Percentiles rank a stretch among this genome's conserved stretches.
These are phyloP conservation scores for Waltergamsia citrina DNA, from an alignment of 2,329 filamentous ascomycete species.

Conservation along the genomic window DNA sequence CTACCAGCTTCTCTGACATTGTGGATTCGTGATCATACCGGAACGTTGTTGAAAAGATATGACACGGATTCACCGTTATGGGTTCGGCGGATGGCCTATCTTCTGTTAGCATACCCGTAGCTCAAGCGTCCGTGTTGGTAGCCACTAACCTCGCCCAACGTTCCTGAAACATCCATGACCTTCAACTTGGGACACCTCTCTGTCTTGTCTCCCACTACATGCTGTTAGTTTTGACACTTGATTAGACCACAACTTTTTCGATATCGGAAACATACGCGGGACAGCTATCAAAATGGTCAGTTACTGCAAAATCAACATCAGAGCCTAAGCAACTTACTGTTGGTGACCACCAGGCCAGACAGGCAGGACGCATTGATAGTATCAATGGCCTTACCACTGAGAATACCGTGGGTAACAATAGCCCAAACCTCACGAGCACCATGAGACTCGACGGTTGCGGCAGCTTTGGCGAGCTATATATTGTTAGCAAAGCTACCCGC, in stretches of 20 bases:
- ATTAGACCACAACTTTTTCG: neutral
- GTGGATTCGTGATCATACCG: slow-evolving; percentile 32
- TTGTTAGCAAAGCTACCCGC: slow-evolving; percentile 7
- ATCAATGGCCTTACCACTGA: slow-evolving; percentile 81
- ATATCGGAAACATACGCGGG: neutral
- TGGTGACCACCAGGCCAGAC: slow-evolving; percentile 77
- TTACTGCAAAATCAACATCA: neutral
- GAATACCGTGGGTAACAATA: slow-evolving; percentile 89
- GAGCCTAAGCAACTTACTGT: slow-evolving; percentile 53
- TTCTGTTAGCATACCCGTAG: neutral
- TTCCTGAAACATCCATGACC: slow-evolving; percentile 87
- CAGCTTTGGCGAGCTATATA: slow-evolving; percentile 60
- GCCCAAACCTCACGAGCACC: slow-evolving; percentile 84
- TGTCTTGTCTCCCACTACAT: slow-evolving; percentile 61
- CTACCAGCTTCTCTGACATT: too few species aligned
- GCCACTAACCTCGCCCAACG: slow-evolving; percentile 50
- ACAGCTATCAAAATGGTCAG: slow-evolving; percentile 2
- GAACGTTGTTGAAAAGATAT: slow-evolving; percentile 60
- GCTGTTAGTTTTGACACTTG: slow-evolving; percentile 1
- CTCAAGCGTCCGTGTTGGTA: neutral
- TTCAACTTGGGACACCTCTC: slow-evolving; percentile 69
- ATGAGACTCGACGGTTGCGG: slow-evolving; percentile 77
- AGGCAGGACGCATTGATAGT: slow-evolving; percentile 72
- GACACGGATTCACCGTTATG: slow-evolving; percentile 59
- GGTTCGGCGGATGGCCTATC: slow-evolving; percentile 54